These are phyloP conservation scores for Pythium myriotylum DNA, from an alignment of 352 stramenopile genomes.

Conservation along the genomic window DNA sequence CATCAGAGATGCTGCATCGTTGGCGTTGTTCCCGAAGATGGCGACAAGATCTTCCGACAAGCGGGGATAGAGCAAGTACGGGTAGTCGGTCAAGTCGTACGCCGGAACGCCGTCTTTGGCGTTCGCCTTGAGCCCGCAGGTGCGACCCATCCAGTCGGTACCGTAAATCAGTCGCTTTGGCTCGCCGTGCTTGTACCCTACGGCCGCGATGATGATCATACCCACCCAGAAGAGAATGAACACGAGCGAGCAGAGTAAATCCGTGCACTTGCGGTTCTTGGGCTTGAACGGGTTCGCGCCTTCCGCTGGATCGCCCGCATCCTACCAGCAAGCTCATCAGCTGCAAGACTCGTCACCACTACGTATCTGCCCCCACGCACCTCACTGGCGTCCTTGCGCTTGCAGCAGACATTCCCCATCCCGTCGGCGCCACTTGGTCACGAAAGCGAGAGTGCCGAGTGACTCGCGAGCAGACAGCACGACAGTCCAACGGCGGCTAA, in stretches of 20 bases:
- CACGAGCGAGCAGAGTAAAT: constrained; percentile 51
- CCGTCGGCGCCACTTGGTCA: background rate
- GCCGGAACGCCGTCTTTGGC: constrained; percentile 45
- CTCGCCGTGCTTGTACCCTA: constrained; percentile 68
- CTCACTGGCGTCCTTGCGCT: constrained; percentile 13
- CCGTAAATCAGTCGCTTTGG: constrained; percentile 78
- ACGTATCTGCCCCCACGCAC: background rate
- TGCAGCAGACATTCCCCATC: constrained; percentile 35
- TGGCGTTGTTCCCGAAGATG: constrained; percentile 18
- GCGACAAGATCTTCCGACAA: constrained; percentile 59
- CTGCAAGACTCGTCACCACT: background rate
- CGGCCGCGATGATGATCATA: constrained; percentile 69
- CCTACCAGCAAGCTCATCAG: constrained; percentile 5
- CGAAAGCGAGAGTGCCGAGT: constrained; percentile 6
- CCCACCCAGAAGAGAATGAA: constrained; percentile 47
- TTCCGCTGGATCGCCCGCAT: constrained; percentile 24
- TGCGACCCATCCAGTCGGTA: constrained; percentile 70
- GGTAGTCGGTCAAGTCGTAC: constrained; percentile 72
- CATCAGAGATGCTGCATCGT: constrained; percentile 24
- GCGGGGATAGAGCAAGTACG: constrained; percentile 73
- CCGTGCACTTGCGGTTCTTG: constrained; percentile 75
- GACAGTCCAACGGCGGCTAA: constrained; percentile 17
- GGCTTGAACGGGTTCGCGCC: constrained; percentile 68
- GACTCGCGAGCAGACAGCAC: background rate
- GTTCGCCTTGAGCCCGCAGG: constrained; percentile 55